Evolutionary conservation across 768 basidiomycete species (phyloP).

Genomic region (Hemileccinum impolitum): DNA sequence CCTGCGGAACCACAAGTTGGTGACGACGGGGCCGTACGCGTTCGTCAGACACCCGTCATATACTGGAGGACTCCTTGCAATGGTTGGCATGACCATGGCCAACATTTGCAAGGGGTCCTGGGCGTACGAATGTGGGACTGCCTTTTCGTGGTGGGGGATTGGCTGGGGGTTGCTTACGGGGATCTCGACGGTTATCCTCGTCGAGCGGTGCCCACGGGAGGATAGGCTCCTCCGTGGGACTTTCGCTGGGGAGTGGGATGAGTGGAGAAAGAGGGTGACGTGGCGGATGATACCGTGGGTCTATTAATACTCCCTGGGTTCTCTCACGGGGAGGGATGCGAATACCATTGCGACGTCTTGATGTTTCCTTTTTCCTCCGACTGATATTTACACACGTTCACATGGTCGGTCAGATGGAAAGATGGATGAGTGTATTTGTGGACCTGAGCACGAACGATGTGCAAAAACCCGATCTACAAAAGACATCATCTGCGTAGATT

Average conservation of each 20-base stretch:
- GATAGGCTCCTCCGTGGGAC: slow-evolving; percentile 1
- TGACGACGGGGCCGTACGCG: slow-evolving; percentile 15
- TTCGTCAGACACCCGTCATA: slow-evolving; percentile 15
- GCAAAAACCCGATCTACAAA: background rate
- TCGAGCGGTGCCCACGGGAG: slow-evolving; percentile 9
- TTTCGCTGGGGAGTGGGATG: slow-evolving; percentile 14
- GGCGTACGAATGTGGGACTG: slow-evolving; percentile 9
- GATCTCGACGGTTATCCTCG: background rate
- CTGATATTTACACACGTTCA: too few relatives aligned
- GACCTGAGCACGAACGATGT: background rate
- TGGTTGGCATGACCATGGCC: slow-evolving; percentile 6
- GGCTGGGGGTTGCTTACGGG: background rate
- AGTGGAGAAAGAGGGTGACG: slow-evolving; percentile 6
- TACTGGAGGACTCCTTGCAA: slow-evolving; percentile 2
- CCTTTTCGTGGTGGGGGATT: slow-evolving; percentile 6
- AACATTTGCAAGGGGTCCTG: slow-evolving; percentile 12
- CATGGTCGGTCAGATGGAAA: too few relatives aligned
- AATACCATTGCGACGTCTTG: background rate
- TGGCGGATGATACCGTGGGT: slow-evolving; percentile 13
- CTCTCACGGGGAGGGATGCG: background rate
- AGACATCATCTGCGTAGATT: slow-evolving; percentile 17
- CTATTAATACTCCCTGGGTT: slow-evolving; percentile 1
- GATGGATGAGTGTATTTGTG: background rate
- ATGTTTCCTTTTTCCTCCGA: too few relatives aligned
- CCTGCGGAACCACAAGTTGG: slow-evolving; percentile 3